Percentiles rank a stretch among this genome's conserved stretches.
Evolutionary conservation across 106 monocot genomes (phyloP).

Genomic region (Apostasia ramifera): DNA sequence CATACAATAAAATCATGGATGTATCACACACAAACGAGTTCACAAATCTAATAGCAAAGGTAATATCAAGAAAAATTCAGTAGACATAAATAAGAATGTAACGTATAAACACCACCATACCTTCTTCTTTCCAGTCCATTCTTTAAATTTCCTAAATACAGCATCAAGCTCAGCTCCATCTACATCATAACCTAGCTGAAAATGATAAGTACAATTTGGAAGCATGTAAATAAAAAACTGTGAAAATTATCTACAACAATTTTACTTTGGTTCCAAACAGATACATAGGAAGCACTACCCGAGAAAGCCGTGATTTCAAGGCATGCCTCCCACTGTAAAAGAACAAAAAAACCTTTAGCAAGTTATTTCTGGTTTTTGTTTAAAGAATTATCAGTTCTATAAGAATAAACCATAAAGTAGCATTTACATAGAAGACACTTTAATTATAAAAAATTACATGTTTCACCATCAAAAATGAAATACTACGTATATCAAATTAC

Average conservation of each 20-base stretch:
- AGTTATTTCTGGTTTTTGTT: not conserved
- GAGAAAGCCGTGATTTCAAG: slow-evolving; percentile 49
- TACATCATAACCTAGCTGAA: slow-evolving; percentile 76
- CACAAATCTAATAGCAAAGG: not conserved
- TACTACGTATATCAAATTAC: not conserved
- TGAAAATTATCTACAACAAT: not conserved
- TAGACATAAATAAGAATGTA: not conserved
- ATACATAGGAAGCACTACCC: slow-evolving; percentile 33
- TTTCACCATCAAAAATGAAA: too few relatives aligned
- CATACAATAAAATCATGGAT: not conserved
- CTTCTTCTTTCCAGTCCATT: slow-evolving; percentile 86
- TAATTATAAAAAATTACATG: too few relatives aligned
- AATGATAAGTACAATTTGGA: not conserved
- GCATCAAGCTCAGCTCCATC: slow-evolving; percentile 63
- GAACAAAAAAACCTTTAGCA: not conserved
- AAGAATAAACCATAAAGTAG: not conserved
- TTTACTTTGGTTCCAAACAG: not conserved
- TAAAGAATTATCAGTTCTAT: not conserved
- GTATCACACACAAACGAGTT: not conserved
- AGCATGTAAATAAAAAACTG: not conserved
- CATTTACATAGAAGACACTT: too few relatives aligned
- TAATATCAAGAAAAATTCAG: not conserved
- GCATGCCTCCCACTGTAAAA: slow-evolving; percentile 76
- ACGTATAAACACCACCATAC: slow-evolving; percentile 11
- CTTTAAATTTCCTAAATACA: slow-evolving; percentile 75